Conservation (phyloP, 2,329 filamentous ascomycete genomes). For the Ceratocystis eucalypticola region DNA sequence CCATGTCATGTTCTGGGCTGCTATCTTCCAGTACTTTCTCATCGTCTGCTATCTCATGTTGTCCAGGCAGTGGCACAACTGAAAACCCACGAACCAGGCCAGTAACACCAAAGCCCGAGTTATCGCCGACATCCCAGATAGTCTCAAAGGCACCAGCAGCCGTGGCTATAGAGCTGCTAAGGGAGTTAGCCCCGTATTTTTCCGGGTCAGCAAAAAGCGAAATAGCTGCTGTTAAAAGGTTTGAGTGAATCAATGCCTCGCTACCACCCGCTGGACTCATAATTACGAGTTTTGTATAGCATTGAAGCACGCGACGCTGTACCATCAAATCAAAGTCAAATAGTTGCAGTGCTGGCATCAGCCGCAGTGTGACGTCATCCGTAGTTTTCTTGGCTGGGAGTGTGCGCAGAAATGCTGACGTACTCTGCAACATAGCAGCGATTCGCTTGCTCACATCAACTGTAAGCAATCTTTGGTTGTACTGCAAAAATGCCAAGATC, state of each 20-base stretch:
- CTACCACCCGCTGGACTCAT: slow-evolving; percentile 72
- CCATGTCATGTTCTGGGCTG: slow-evolving; percentile 51
- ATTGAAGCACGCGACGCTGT: slow-evolving; percentile 81
- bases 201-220: slow-evolving; percentile 89
- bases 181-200: slow-evolving; percentile 67
- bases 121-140: slow-evolving; percentile 90
- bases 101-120: slow-evolving; percentile 86
- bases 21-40: slow-evolving; percentile 34
- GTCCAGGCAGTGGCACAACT: slow-evolving; percentile 55
- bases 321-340: slow-evolving; percentile 90
- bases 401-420: slow-evolving; percentile 74
- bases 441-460: slow-evolving; percentile 89
- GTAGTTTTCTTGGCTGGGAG: slow-evolving; percentile 71
- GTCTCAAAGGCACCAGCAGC: slow-evolving; percentile 82
- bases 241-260: slow-evolving; percentile 80
- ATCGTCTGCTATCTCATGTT: slow-evolving; percentile 35
- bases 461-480: slow-evolving; percentile 81
- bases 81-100: slow-evolving; percentile 69
- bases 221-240: slow-evolving; percentile 76
- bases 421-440: slow-evolving; percentile 88
- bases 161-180: slow-evolving; percentile 84
- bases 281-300: slow-evolving; percentile 82
- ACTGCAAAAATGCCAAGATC: slow-evolving; percentile 82
- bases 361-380: slow-evolving; percentile 71
- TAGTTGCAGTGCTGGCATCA: slow-evolving; percentile 75